Base-by-base conservation (phyloP, 2,329 filamentous ascomycete species). In the Hirsutella rhossiliensis region DNA sequence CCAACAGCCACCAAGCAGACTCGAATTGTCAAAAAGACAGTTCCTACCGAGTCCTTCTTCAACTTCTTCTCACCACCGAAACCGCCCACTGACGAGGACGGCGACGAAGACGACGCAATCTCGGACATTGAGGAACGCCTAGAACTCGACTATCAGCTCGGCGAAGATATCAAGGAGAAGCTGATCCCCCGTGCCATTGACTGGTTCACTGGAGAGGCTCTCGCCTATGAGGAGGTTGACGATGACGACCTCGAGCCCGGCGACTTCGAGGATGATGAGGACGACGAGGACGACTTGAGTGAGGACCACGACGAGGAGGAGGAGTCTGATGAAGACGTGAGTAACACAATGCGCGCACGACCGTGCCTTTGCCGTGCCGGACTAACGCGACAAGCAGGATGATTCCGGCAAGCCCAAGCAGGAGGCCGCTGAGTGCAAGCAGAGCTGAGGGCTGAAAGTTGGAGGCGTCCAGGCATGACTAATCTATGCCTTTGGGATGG, bases 151-250 rank as follows among this genome's bases (percentile, higher is more conserved):
- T 98, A 97, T 67, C 90, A 97, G 70, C 81, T 98, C 38, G 92
- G 92, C 53, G 92, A 98, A 73, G 92, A 98, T 62, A 96, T 98
- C 71, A 98, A 98, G 74, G 92, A 98, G 78, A 98, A 98, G 74
- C 78, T 98, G 52, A 98, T 98, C 55, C 92, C 92, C 52, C 88
- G 90, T 55, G 92, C 94, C 46, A 92, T 98, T 57, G 92, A 98
- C 69, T 98, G 92, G 92, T 98, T 98, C 66, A 98, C 92, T 43
- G 92, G 92, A 46, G 92, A 98, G 71, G 92, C 92, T 54, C 81
- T 98, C 51, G 89, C 92, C 56, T 98, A 87, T 56, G 92, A 98
- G 74, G 90, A 96, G 64, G 67, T 95, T 48, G 84, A 90, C 34
- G 78, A 78, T 13, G 47, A 50, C 19, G 49, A 51, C 32, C 38